A percentile compares a stretch with the other conserved stretches of the same genome.
Evolutionary conservation across 345 rosid species (phyloP).

Genomic region (Cardamine occulta): DNA sequence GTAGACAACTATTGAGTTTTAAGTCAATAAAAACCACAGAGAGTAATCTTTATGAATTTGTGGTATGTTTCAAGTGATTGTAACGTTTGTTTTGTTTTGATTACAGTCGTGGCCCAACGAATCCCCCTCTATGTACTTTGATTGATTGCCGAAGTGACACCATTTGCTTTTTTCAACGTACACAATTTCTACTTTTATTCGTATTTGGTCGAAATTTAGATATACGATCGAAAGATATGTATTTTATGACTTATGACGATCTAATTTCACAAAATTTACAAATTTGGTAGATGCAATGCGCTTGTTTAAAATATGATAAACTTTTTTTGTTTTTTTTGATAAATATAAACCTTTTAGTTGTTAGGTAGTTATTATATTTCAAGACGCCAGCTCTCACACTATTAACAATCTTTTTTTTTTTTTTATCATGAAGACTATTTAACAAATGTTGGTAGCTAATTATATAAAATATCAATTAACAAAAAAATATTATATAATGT

Average conservation of each 20-base stretch:
- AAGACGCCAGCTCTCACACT: background rate
- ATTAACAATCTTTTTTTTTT: no score
- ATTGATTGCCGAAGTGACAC: slow-evolving; percentile 29
- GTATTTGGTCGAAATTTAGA: background rate
- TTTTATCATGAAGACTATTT: background rate
- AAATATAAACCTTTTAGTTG: no score
- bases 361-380: no score
- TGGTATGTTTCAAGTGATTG: slow-evolving; percentile 24
- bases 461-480: background rate
- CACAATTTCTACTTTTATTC: slow-evolving; percentile 6
- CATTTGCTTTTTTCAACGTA: slow-evolving; percentile 26
- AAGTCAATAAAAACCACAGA: slow-evolving; percentile 28
- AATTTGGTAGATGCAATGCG: background rate
- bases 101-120: slow-evolving; percentile 28
- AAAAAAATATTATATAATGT: background rate
- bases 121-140: slow-evolving; percentile 5
- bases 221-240: background rate
- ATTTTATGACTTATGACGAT: background rate
- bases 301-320: no score
- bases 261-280: background rate
- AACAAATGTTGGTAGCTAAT: background rate
- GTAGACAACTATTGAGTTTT: background rate
- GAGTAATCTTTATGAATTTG: slow-evolving; percentile 7
- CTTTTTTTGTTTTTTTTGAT: no score
- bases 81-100: slow-evolving; percentile 24